Evolutionary conservation across 2,329 filamentous ascomycete genomes (phyloP), one percentile per base, ranked within the genome.

Genomic region (Colletotrichum coccodes): DNA sequence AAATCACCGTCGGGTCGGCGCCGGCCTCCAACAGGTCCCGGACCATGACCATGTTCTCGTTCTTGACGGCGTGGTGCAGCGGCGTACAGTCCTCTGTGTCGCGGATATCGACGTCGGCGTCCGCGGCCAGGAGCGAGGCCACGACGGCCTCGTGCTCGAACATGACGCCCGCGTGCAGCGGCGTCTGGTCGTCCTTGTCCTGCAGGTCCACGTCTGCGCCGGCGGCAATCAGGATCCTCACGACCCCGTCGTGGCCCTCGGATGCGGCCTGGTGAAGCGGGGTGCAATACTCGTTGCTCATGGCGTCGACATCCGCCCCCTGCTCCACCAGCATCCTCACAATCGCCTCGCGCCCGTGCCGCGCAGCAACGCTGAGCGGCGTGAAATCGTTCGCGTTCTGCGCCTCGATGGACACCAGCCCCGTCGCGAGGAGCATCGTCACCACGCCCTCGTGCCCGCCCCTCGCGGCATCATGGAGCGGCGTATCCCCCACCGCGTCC

Each of bases 211-310:
- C 64, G 26, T 73, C 72, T 12, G 72, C 72, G 9, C 72, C 72
- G 16, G 67, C 64, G 3, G 71, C 70, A 4, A 73, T 71, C 18
- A 73, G 16, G 4, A 63, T 47, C 6, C 64, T 21, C 7, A 59
- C 71, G 0, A 72, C 62, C 1, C 70, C 71, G 0, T 72, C 62
- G 30, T 70, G 70, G 11, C 72, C 72, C 28, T 68, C 67, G 16
- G 71, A 67, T 2, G 72, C 72, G 3, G 72, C 71, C 44, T 72
- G 72, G 53, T 72, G 71, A 3, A 73, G 46, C 1, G 70, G 70
- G 28, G 70, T 64, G 40, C 68, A 71, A n/a, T 69, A 72, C 38
- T 72, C 70, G 6, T 46, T 69, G 40, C 68, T 68, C 53, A 65
- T 18, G 5, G 62, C 54, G 6, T 73, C 72, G 11, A 72, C 59